These are phyloP conservation scores for Verbascum thapsus DNA, from an alignment of 257 asterid species.

Conservation along the genomic window DNA sequence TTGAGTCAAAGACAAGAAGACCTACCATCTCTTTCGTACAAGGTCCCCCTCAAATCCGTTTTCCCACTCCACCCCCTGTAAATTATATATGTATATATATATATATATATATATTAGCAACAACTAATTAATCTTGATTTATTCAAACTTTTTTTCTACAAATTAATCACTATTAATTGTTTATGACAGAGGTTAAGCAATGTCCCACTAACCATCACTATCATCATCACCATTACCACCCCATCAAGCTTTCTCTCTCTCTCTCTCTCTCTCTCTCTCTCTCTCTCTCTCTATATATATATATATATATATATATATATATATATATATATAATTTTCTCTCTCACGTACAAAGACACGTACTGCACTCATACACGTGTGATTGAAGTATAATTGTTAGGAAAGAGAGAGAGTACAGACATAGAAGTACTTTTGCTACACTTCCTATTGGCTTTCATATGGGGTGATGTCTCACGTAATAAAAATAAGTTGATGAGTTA, in stretches of 20 bases:
- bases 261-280: constrained; percentile 28
- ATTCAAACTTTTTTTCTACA: neutral
- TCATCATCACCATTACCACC: constrained; percentile 64
- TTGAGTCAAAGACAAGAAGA: constrained; percentile 90
- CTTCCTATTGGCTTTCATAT: neutral
- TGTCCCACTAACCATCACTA: constrained; percentile 48
- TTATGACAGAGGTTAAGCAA: neutral
- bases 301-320: no score
- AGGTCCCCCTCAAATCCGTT: constrained; percentile 96
- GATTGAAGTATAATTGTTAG: constrained; percentile 16
- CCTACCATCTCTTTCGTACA: constrained; percentile 52
- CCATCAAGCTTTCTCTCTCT: constrained; percentile 44
- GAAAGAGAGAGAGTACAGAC: neutral
- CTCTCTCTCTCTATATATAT: no score
- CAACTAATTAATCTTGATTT: constrained; percentile 24
- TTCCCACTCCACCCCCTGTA: constrained; percentile 67
- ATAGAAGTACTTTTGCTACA: constrained; percentile 5
- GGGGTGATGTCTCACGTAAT: no score
- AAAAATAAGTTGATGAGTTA: no score
- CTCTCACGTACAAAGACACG: neutral
- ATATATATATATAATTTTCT: no score
- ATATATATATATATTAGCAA: neutral
- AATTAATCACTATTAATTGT: neutral
- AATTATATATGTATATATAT: neutral
- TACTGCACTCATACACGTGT: constrained; percentile 16